Percentiles rank a stretch among this genome's conserved stretches.
Conservation (phyloP, 495 filamentous ascomycete genomes). For the Penicillium crystallinum region DNA sequence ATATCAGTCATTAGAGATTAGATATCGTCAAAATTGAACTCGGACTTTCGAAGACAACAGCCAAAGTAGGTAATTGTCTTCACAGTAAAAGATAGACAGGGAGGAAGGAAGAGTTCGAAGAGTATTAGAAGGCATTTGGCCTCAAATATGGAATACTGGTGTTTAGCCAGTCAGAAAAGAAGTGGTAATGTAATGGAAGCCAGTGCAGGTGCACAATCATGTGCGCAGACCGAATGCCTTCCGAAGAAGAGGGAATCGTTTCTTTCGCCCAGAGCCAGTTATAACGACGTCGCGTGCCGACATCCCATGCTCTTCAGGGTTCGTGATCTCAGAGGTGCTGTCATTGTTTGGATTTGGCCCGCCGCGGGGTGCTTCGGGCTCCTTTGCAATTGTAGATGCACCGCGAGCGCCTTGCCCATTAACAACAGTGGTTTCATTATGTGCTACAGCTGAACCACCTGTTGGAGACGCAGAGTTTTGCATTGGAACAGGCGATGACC, state of each 20-base stretch:
- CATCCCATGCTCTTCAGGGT: constrained; percentile 9
- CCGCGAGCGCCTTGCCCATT: constrained; percentile 7
- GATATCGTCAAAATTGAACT: constrained; percentile 16
- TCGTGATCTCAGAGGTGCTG: constrained; percentile 17
- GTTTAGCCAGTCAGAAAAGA: not conserved
- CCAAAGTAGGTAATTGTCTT: not conserved
- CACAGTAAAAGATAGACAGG: constrained; percentile 3
- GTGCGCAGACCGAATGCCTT: constrained; percentile 44
- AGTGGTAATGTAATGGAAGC: not conserved
- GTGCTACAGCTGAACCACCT: not conserved
- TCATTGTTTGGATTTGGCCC: constrained; percentile 18
- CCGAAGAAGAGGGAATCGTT: constrained; percentile 44
- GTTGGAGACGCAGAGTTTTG: constrained; percentile 8
- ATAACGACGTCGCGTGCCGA: constrained; percentile 33
- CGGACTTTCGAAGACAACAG: not conserved
- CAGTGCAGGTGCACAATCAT: constrained; percentile 14
- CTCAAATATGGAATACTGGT: not conserved
- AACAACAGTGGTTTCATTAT: constrained; percentile 5
- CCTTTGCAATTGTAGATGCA: constrained; percentile 9
- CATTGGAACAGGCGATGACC: constrained; percentile 9
- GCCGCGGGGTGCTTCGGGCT: constrained; percentile 13
- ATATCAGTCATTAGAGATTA: constrained; percentile 30
- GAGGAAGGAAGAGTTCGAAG: constrained; percentile 8
- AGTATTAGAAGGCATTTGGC: constrained; percentile 11
- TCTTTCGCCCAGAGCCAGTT: constrained; percentile 42